A percentile compares a stretch with the other conserved stretches of the same genome.
phyloP scores from a whole-genome alignment of 345 rosid species.

The Schrenkiella parvula region DNA sequence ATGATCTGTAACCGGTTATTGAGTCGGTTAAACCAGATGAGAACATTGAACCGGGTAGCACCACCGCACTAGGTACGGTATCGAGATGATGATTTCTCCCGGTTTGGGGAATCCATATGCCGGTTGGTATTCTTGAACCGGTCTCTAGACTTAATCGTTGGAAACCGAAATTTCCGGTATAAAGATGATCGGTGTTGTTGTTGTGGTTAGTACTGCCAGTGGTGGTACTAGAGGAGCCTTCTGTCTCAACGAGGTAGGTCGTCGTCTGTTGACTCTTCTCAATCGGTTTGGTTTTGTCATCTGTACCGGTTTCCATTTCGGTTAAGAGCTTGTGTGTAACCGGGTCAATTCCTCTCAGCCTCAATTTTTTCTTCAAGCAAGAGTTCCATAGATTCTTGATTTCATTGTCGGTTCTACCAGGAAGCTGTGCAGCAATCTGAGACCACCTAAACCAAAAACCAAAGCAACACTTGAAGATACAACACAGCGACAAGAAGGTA shows the following conservation, averaged over 20 bases:
- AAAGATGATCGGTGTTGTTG: slow-evolving; percentile 29
- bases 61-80: slow-evolving; percentile 34
- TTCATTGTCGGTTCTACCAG: slow-evolving; percentile 73
- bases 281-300: slow-evolving; percentile 37
- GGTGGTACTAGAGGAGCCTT: slow-evolving; percentile 42
- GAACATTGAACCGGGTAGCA: slow-evolving; percentile 35
- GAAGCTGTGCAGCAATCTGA: slow-evolving; percentile 65
- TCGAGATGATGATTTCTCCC: slow-evolving; percentile 36
- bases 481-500: background rate
- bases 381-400: slow-evolving; percentile 64
- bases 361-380: slow-evolving; percentile 55
- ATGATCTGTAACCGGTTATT: slow-evolving; percentile 36
- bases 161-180: slow-evolving; percentile 31
- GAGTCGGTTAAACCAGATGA: slow-evolving; percentile 24
- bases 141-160: slow-evolving; percentile 28
- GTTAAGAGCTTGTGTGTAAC: slow-evolving; percentile 58
- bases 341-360: slow-evolving; percentile 60
- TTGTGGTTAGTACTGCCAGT: slow-evolving; percentile 33
- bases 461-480: background rate
- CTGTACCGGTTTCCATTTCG: slow-evolving; percentile 50
- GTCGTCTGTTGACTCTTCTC: slow-evolving; percentile 30
- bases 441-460: slow-evolving; percentile 47
- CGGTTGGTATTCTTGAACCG: slow-evolving; percentile 25
- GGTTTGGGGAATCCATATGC: slow-evolving; percentile 34
- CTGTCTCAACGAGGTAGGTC: slow-evolving; percentile 38